Conservation (phyloP, 2,329 filamentous ascomycete genomes). For the Clonostachys rosea region DNA sequence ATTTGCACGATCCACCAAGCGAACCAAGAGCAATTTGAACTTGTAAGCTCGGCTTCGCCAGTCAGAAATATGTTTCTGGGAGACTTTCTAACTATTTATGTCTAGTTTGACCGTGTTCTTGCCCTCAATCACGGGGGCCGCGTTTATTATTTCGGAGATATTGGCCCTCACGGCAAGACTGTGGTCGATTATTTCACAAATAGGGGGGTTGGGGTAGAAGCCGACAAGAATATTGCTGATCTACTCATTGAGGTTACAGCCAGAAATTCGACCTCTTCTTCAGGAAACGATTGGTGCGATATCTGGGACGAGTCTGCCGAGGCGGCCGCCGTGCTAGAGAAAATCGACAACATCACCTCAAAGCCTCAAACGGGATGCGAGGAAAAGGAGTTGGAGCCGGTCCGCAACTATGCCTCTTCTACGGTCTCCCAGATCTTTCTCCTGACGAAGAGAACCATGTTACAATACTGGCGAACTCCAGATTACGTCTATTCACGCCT, state of each 20-base stretch:
- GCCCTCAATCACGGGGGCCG: constrained; percentile 54
- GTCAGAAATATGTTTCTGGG: constrained; percentile 18
- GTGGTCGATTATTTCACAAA: constrained; percentile 60
- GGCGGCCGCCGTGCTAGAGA: constrained; percentile 47
- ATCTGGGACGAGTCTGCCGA: constrained; percentile 58
- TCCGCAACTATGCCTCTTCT: constrained; percentile 18
- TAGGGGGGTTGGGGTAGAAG: constrained; percentile 56
- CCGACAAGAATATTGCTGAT: constrained; percentile 68
- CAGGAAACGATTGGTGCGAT: constrained; percentile 57
- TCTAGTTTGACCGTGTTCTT: constrained; percentile 54
- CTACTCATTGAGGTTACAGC: constrained; percentile 59
- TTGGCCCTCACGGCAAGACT: constrained; percentile 52
- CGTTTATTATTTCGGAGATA: constrained; percentile 59
- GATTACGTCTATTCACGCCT: constrained; percentile 59
- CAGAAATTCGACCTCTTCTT: constrained; percentile 19
- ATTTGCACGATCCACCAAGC: constrained; percentile 54
- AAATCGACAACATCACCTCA: constrained; percentile 44
- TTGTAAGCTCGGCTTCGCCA: constrained; percentile 18
- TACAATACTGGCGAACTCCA: constrained; percentile 34
- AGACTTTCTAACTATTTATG: constrained; percentile 38
- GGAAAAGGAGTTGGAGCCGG: constrained; percentile 10
- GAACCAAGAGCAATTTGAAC: constrained; percentile 4
- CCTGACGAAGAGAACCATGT: constrained; percentile 26
- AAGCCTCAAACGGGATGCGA: constrained; percentile 38
- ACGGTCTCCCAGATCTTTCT: constrained; percentile 22